phyloP scores from a whole-genome alignment of 192 early-diverging fungal species.

The Umbelopsis sp. region DNA sequence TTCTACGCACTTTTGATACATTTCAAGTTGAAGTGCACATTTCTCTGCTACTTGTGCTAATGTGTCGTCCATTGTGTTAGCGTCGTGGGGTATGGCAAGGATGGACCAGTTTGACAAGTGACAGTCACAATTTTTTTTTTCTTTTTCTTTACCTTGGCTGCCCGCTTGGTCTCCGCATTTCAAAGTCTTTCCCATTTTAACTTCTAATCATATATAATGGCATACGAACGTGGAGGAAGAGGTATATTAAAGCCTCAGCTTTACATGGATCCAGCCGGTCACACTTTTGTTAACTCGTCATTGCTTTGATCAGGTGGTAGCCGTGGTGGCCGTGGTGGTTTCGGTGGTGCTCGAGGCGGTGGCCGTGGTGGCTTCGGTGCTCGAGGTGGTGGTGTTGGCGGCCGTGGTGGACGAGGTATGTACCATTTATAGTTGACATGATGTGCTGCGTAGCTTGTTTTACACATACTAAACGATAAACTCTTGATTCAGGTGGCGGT shows the following conservation, averaged over 20 bases:
- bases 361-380: slow-evolving; percentile 20
- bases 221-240: slow-evolving; percentile 21
- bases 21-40: slow-evolving; percentile 56
- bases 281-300: background rate
- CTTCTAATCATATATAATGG: background rate
- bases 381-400: slow-evolving; percentile 9
- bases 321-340: slow-evolving; percentile 3
- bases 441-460: background rate
- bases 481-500: slow-evolving; percentile 35
- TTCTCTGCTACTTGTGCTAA: slow-evolving; percentile 58
- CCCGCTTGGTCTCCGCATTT: slow-evolving; percentile 23
- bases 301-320: slow-evolving; percentile 14
- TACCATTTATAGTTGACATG: background rate
- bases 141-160: background rate
- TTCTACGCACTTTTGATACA: slow-evolving; percentile 59
- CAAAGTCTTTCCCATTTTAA: slow-evolving; percentile 1
- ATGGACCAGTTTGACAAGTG: background rate
- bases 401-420: slow-evolving; percentile 17
- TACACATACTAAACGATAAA: background rate
- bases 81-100: background rate
- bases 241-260: background rate
- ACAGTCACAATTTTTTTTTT: slow-evolving; percentile 18
- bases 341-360: slow-evolving; percentile 7
- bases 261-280: background rate
- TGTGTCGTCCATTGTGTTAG: slow-evolving; percentile 50